Percentiles rank a stretch among this genome's conserved stretches.
Conservation (phyloP, 169 alveolate genomes). For the Eimeria acervulina region DNA sequence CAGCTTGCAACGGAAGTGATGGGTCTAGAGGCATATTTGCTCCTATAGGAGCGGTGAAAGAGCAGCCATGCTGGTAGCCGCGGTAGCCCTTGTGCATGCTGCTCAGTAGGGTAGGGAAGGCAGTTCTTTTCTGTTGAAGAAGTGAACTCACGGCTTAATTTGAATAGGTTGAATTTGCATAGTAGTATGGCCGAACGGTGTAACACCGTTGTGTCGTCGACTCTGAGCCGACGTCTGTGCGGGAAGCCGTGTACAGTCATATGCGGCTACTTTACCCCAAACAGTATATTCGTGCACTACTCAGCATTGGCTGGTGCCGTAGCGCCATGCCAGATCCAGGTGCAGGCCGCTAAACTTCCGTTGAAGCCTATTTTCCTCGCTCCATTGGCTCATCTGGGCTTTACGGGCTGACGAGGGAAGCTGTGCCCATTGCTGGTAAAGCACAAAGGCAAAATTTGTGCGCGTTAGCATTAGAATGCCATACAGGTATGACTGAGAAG, state of each 20-base stretch:
- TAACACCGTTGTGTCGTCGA: neutral
- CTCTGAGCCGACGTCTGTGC: neutral
- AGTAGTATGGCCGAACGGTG: neutral
- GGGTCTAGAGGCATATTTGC: too few species aligned
- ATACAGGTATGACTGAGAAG: neutral
- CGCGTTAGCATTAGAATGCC: neutral
- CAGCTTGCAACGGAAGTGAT: too few species aligned
- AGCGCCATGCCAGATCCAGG: neutral
- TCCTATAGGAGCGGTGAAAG: too few species aligned
- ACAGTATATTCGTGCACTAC: neutral
- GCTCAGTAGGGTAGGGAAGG: too few species aligned
- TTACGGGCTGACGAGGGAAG: neutral
- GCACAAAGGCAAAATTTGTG: neutral
- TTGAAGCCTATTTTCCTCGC: neutral
- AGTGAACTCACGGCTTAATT: neutral
- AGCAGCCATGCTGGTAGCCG: too few species aligned
- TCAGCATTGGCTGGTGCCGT: neutral
- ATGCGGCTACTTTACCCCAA: neutral
- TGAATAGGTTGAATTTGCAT: neutral
- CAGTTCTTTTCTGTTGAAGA: too few species aligned
- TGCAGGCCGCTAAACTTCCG: neutral
- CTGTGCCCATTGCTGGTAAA: neutral
- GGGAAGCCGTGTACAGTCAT: neutral
- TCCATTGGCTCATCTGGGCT: neutral
- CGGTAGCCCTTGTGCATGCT: too few species aligned